Base-by-base conservation (phyloP, 805 yeast species). In the Peterozyma toletana region DNA sequence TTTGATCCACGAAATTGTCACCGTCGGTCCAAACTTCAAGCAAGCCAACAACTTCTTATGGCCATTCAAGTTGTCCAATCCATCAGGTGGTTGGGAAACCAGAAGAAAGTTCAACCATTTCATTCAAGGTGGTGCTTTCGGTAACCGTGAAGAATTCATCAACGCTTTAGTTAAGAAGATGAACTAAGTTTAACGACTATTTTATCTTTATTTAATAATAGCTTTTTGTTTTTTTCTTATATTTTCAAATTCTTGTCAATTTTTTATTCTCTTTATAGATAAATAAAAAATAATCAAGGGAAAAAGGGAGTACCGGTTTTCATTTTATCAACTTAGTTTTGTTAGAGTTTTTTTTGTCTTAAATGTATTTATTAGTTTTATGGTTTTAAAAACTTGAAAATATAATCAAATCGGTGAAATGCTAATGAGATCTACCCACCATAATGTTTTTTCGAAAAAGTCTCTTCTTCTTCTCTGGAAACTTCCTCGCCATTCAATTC, bases 11-110 rank as follows among this genome's bases (percentile, higher is more conserved):
- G 96, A 88, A 79, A 83, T 88, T 64, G 83, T 77, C 86, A 80
- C 95, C 56, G 96, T 87, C 70, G 96, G 96, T 74, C 96, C 96
- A 73, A 88, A 88, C 90, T 88, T 88, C 89, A 88, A 88, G 79
- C 96, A 88, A 79, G 96, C 86, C 64, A 86, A 86, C 90, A 88
- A 87, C 95, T 88, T 88, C 82, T 80, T 88, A 75, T 87, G 95
- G 95, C 96, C 96, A 77, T 88, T 88, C 91, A 81, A 86, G 78
- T 81, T 88, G 70, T 86, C 96, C 62, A 86, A 85, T 83, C 96
- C 96, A 74, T 79, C 80, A 72, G 96, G 96, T 76, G 96, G 96
- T 73, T 88, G 95, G 96, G 91, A 95, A 79, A 86, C 86, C 59
- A 77, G 82, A 73, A 88, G 96, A 83, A 88, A 88, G 81, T 88